These are phyloP conservation scores for Talaromyces sp. DNA, from an alignment of 2,329 filamentous ascomycete species.

Conservation along the genomic window DNA sequence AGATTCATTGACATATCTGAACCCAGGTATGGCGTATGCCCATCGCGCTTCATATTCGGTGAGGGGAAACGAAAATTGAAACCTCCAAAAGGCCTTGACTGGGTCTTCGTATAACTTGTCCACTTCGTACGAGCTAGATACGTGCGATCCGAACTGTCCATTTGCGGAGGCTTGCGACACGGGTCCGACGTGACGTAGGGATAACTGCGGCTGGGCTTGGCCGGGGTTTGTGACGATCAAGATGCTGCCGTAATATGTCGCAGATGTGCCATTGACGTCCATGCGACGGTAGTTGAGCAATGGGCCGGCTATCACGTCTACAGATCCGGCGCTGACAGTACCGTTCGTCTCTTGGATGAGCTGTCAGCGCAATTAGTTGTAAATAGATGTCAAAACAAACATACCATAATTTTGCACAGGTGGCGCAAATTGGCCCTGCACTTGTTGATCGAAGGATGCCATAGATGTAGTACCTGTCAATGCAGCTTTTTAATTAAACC, in stretches of 20 bases:
- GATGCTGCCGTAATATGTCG: slow-evolving; percentile 76
- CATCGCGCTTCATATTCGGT: slow-evolving; percentile 70
- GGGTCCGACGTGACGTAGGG: slow-evolving; percentile 37
- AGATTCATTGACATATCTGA: slow-evolving; percentile 58
- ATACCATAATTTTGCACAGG: neutral
- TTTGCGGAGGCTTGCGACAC: slow-evolving; percentile 24
- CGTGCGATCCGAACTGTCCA: slow-evolving; percentile 14
- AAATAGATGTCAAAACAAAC: neutral
- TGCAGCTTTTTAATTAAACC: neutral
- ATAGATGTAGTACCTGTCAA: slow-evolving; percentile 2
- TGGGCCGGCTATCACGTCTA: slow-evolving; percentile 48
- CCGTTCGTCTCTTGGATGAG: neutral
- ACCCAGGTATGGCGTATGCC: slow-evolving; percentile 69
- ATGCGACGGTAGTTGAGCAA: slow-evolving; percentile 49
- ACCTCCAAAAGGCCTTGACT: slow-evolving; percentile 59
- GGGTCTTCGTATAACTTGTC: slow-evolving; percentile 60
- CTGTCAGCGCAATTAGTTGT: neutral
- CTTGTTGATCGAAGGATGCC: slow-evolving; percentile 5
- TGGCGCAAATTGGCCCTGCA: neutral
- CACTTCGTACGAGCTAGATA: slow-evolving; percentile 37
- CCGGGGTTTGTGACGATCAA: slow-evolving; percentile 76
- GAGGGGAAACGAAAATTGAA: slow-evolving; percentile 60
- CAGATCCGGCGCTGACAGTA: slow-evolving; percentile 18
- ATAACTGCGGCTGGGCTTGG: slow-evolving; percentile 59
- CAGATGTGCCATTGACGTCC: slow-evolving; percentile 31